These are phyloP conservation scores for Trichosanthes cucumerina DNA, from an alignment of 306 rosid genomes.

Conservation along the genomic window DNA sequence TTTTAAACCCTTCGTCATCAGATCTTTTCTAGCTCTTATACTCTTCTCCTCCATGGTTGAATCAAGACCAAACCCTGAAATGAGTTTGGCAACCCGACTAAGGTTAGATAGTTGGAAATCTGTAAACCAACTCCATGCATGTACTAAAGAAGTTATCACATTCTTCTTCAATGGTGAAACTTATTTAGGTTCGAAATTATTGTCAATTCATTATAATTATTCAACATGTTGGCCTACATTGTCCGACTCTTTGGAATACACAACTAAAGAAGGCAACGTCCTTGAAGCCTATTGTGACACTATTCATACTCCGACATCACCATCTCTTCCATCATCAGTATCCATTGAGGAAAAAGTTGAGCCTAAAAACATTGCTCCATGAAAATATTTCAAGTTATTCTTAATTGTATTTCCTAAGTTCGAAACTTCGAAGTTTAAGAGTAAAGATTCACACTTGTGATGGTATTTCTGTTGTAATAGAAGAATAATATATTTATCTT, in stretches of 20 bases:
- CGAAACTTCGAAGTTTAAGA: too few relatives aligned
- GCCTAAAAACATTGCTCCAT: too few relatives aligned
- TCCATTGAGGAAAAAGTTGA: too few relatives aligned
- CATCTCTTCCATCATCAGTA: too few relatives aligned
- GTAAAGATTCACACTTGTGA: too few relatives aligned
- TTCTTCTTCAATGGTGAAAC: slow-evolving; percentile 53
- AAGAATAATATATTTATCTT: too few relatives aligned
- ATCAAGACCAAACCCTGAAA: background rate
- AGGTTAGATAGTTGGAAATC: slow-evolving; percentile 62
- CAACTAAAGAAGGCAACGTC: slow-evolving; percentile 36
- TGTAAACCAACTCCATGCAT: slow-evolving; percentile 36
- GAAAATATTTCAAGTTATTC: too few relatives aligned
- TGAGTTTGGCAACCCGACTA: slow-evolving; percentile 20
- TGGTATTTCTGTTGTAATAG: too few relatives aligned
- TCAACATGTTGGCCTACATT: slow-evolving; percentile 56
- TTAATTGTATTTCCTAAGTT: too few relatives aligned
- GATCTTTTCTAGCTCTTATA: slow-evolving; percentile 1
- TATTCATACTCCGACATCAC: too few relatives aligned
- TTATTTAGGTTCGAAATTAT: slow-evolving; percentile 34
- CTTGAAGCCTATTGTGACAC: slow-evolving; percentile 43
- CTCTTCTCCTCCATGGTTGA: slow-evolving; percentile 3
- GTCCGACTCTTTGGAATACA: slow-evolving; percentile 40
- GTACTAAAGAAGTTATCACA: slow-evolving; percentile 35
- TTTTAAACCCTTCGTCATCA: background rate
- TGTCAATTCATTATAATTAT: slow-evolving; percentile 42